A percentile compares a stretch with the other conserved stretches of the same genome.
Conservation (phyloP, 106 monocot species). For the Gastrodia elata region DNA sequence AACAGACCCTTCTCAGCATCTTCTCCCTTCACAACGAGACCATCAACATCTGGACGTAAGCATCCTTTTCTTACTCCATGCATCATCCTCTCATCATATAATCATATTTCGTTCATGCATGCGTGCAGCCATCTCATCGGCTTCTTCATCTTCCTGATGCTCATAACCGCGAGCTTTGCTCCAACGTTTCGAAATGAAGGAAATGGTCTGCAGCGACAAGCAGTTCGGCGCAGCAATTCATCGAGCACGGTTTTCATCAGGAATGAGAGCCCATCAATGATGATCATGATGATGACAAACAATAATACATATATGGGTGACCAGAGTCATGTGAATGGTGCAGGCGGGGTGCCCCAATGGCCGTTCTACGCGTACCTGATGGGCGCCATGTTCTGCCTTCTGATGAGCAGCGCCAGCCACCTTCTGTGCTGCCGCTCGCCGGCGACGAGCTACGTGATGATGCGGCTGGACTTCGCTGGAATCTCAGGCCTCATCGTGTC, state of each 20-base stretch:
- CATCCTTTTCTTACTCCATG: background rate
- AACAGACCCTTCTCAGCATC: slow-evolving; percentile 42
- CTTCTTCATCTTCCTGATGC: slow-evolving; percentile 19
- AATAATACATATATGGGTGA: too few species aligned
- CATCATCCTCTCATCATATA: too few species aligned
- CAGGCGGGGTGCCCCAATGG: slow-evolving; percentile 12
- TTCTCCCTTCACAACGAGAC: slow-evolving; percentile 60
- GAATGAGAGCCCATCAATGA: background rate
- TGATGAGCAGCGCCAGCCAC: slow-evolving; percentile 56
- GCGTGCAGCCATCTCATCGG: slow-evolving; percentile 22
- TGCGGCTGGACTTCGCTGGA: slow-evolving; percentile 60
- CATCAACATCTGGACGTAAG: slow-evolving; percentile 51
- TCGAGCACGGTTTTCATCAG: background rate
- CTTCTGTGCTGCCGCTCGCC: slow-evolving; percentile 30
- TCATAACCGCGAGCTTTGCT: slow-evolving; percentile 2
- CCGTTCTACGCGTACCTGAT: slow-evolving; percentile 45
- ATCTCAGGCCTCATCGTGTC: slow-evolving; percentile 53
- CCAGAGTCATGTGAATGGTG: background rate
- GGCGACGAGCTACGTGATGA: slow-evolving; percentile 18
- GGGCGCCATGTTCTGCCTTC: slow-evolving; percentile 57
- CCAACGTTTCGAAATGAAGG: background rate
- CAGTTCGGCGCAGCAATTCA: background rate
- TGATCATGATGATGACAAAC: too few species aligned
- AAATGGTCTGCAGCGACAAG: background rate
- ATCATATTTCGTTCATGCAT: too few species aligned